A percentile compares a stretch with the other conserved stretches of the same genome.
phyloP scores from a whole-genome alignment of 495 filamentous ascomycete genomes.

The Penicillium lagena region DNA sequence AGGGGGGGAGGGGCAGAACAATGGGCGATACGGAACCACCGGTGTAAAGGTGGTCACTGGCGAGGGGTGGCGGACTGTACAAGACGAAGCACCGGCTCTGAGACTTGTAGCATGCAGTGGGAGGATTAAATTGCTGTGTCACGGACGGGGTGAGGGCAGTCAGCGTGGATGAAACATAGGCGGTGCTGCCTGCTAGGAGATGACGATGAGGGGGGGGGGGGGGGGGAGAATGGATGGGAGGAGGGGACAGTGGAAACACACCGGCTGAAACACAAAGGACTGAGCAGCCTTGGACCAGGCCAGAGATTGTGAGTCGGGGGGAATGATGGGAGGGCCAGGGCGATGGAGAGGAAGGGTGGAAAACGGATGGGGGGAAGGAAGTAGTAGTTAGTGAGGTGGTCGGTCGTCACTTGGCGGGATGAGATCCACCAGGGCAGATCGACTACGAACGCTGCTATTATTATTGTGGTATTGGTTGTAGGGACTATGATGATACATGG shows the following conservation, averaged over 20 bases:
- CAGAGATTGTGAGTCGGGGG: constrained; percentile 8
- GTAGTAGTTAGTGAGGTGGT: constrained; percentile 24
- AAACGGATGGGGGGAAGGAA: constrained; percentile 10
- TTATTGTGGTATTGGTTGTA: no score
- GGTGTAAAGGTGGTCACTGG: constrained; percentile 9
- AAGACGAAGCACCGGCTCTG: constrained; percentile 10
- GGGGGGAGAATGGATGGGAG: neutral
- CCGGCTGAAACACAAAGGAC: neutral
- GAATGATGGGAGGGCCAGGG: constrained; percentile 3
- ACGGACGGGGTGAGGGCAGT: neutral
- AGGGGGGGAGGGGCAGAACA: constrained; percentile 14
- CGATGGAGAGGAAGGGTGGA: constrained; percentile 7
- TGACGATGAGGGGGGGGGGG: constrained; percentile 11
- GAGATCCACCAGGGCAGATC: constrained; percentile 36
- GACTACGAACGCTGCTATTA: constrained; percentile 4
- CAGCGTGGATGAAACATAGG: constrained; percentile 16
- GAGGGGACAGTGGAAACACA: constrained; percentile 10
- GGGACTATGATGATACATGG: no score
- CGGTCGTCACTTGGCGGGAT: constrained; percentile 31
- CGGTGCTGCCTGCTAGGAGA: constrained; percentile 20
- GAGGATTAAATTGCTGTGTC: neutral
- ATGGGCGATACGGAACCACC: constrained; percentile 5
- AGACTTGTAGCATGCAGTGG: constrained; percentile 13
- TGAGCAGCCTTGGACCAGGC: constrained; percentile 2
- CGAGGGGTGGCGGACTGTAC: constrained; percentile 10